Conservation (phyloP, 306 rosid species). For the Trichosanthes cucumerina region DNA sequence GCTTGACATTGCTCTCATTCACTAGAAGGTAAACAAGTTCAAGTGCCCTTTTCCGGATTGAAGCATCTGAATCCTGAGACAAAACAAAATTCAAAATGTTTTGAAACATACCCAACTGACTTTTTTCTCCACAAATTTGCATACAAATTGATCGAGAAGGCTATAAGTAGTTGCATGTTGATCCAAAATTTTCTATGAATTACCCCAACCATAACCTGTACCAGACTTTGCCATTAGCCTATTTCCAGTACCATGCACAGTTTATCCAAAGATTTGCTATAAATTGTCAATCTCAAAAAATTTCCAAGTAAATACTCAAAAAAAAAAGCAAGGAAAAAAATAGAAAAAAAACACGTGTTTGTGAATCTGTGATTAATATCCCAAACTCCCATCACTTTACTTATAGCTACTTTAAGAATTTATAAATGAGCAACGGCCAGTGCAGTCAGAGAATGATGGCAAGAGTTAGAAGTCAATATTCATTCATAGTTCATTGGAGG, state of each 20-base stretch:
- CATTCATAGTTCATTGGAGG: not conserved
- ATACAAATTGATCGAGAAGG: not conserved
- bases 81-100: conserved; percentile 24
- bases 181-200: not conserved
- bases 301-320: not conserved
- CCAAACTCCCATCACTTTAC: conserved; percentile 1
- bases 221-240: not conserved
- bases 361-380: not conserved
- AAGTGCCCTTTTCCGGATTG: conserved; percentile 94
- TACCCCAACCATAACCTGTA: not conserved
- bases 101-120: not conserved
- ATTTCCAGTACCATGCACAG: not conserved
- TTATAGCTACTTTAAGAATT: not conserved
- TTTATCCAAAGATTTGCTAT: not conserved
- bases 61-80: conserved; percentile 90
- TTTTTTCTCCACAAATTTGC: not conserved
- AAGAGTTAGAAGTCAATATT: not conserved
- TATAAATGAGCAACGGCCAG: not conserved
- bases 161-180: not conserved
- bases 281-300: not conserved
- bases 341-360: not conserved
- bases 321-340: not conserved
- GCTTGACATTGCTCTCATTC: conserved; percentile 80
- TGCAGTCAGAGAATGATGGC: not conserved
- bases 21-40: conserved; percentile 87